Percentiles rank a stretch among this genome's conserved stretches.
Conservation (phyloP, 2,329 filamentous ascomycete species). For the Fusarium chlamydosporum region DNA sequence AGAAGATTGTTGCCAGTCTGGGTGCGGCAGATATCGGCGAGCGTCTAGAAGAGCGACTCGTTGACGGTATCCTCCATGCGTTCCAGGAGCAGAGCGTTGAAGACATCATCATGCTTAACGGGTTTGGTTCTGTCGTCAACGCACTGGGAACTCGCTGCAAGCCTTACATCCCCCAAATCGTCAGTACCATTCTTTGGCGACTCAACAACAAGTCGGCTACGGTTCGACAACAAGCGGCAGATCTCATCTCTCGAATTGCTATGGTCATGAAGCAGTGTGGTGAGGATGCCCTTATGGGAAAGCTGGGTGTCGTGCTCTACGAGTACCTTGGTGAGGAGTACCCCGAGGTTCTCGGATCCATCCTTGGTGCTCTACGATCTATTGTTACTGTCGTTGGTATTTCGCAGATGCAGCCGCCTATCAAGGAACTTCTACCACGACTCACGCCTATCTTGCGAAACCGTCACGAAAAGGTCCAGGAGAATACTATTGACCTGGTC, state of each 20-base stretch:
- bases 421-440: conserved; percentile 93
- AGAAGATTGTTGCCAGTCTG: conserved; percentile 93
- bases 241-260: conserved; percentile 95
- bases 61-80: conserved; percentile 94
- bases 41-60: conserved; percentile 90
- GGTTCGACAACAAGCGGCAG: conserved; percentile 95
- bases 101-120: conserved; percentile 95
- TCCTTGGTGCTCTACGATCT: conserved; percentile 91
- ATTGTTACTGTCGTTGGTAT: conserved; percentile 99
- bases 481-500: conserved; percentile 98
- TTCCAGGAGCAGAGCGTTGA: conserved; percentile 99
- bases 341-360: conserved; percentile 96
- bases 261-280: conserved; percentile 99
- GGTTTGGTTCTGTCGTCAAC: conserved; percentile 97
- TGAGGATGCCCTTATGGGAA: conserved; percentile 95
- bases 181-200: conserved; percentile 95
- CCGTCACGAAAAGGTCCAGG: conserved; percentile 98
- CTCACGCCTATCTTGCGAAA: conserved; percentile 98
- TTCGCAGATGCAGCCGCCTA: conserved; percentile 97
- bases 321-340: conserved; percentile 99
- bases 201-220: conserved; percentile 98
- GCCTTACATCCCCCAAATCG: conserved; percentile 95
- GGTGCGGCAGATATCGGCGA: conserved; percentile 95
- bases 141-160: conserved; percentile 94
- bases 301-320: conserved; percentile 93